Evolutionary conservation across 345 rosid genomes (phyloP).

Genomic region (Populus ilicifolia): DNA sequence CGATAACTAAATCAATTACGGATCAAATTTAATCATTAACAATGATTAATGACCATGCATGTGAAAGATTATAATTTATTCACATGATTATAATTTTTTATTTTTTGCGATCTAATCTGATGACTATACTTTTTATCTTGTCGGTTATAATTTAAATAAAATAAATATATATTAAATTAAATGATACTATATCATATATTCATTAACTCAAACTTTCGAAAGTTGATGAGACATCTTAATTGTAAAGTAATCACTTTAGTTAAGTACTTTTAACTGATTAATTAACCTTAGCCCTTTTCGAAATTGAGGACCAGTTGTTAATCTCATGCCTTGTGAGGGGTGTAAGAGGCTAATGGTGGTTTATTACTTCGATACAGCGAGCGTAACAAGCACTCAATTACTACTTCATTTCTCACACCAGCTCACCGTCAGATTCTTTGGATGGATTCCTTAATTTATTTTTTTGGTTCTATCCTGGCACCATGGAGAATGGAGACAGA

Average conservation of each 20-base stretch:
- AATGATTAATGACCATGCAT: not conserved
- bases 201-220: not conserved
- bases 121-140: not conserved
- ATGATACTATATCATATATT: not conserved
- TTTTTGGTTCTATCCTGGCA: not conserved
- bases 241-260: not conserved
- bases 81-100: not conserved
- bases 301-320: not conserved
- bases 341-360: conserved; percentile 13
- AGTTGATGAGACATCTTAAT: conserved; percentile 5
- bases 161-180: no score
- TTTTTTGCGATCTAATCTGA: not conserved
- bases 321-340: conserved; percentile 7
- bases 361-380: conserved; percentile 30
- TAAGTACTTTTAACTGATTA: not conserved
- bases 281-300: conserved; percentile 7
- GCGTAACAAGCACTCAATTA: conserved; percentile 20
- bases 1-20: no score
- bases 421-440: not conserved
- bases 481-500: not conserved
- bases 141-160: not conserved
- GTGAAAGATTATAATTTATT: not conserved
- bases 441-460: not conserved
- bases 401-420: no score
- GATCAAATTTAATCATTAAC: conserved; percentile 7